These are phyloP conservation scores for Polyplosphaeria fusca DNA, from an alignment of 495 filamentous ascomycete species.

Conservation along the genomic window DNA sequence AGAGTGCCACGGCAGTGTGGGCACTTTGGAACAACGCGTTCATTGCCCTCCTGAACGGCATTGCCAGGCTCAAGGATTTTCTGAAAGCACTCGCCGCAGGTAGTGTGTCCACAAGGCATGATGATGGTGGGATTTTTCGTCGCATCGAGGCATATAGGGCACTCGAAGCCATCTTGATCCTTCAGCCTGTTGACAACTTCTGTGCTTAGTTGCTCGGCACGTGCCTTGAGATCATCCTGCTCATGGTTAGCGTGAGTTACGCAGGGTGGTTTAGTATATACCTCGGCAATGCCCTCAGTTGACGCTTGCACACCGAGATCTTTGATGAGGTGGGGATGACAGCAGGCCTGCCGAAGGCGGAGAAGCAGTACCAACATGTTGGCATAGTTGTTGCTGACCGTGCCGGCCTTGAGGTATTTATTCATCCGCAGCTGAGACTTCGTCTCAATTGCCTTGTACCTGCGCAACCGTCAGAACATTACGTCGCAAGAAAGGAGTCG, in stretches of 20 bases:
- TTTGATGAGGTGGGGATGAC: conserved; percentile 85
- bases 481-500: too few species aligned
- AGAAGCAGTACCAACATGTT: conserved; percentile 82
- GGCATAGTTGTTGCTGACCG: conserved; percentile 74
- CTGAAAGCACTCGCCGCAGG: conserved; percentile 75
- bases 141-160: conserved; percentile 78
- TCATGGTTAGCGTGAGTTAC: too few species aligned
- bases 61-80: conserved; percentile 62
- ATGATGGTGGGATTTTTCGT: conserved; percentile 74
- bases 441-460: conserved; percentile 70
- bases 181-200: conserved; percentile 67
- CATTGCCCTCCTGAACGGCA: conserved; percentile 54
- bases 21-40: conserved; percentile 58
- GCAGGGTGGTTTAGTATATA: too few species aligned
- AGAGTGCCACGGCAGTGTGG: conserved; percentile 70
- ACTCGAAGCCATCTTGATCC: conserved; percentile 56
- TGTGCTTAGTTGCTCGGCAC: conserved; percentile 61
- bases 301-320: conserved; percentile 64
- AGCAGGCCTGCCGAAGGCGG: conserved; percentile 86
- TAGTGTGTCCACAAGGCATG: conserved; percentile 80
- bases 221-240: conserved; percentile 54
- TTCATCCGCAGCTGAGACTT: conserved; percentile 70
- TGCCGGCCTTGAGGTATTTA: conserved; percentile 68
- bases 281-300: conserved; percentile 46
- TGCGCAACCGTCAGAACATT: too few species aligned